Evolutionary conservation across 139 green algal genomes (phyloP).

Genomic region (Limnomonas spitsbergensis): DNA sequence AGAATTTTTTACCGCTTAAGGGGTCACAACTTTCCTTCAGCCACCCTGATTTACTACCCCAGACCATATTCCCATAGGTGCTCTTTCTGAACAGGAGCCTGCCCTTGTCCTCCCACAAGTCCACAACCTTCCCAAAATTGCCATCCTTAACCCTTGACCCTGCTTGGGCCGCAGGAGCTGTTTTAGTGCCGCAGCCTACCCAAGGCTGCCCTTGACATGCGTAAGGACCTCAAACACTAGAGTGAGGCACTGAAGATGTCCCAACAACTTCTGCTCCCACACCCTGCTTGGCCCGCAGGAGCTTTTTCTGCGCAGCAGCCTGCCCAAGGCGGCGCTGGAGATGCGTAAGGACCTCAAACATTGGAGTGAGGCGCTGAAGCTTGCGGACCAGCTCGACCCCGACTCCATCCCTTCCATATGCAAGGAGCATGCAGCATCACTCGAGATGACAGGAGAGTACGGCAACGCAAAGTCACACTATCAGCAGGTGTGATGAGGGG

Average conservation of each 20-base stretch:
- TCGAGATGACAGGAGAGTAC: slow-evolving; percentile 62
- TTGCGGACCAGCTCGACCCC: slow-evolving; percentile 67
- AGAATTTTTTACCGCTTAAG: too few species aligned
- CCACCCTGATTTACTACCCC: too few species aligned
- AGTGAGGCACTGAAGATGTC: slow-evolving; percentile 67
- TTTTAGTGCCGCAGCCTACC: slow-evolving; percentile 53
- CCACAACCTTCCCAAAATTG: too few species aligned
- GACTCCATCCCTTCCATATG: slow-evolving; percentile 41
- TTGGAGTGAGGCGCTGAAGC: slow-evolving; percentile 69
- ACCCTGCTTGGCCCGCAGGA: slow-evolving; percentile 48
- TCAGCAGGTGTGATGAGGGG: slow-evolving; percentile 40
- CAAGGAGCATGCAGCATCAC: slow-evolving; percentile 57
- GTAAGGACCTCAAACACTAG: slow-evolving; percentile 76
- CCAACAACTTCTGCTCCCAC: too few species aligned
- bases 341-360: slow-evolving; percentile 76
- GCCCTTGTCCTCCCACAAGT: too few species aligned
- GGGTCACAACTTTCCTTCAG: too few species aligned
- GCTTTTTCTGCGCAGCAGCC: slow-evolving; percentile 61
- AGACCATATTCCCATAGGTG: too few species aligned
- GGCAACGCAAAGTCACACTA: slow-evolving; percentile 48
- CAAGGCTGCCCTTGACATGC: slow-evolving; percentile 71
- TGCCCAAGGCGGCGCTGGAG: slow-evolving; percentile 60
- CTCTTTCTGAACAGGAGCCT: too few species aligned
- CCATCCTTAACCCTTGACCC: too few species aligned
- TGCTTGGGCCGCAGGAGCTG: slow-evolving; percentile 66